These are phyloP conservation scores for Trametes maxima DNA, from an alignment of 768 basidiomycete genomes.

Conservation along the genomic window DNA sequence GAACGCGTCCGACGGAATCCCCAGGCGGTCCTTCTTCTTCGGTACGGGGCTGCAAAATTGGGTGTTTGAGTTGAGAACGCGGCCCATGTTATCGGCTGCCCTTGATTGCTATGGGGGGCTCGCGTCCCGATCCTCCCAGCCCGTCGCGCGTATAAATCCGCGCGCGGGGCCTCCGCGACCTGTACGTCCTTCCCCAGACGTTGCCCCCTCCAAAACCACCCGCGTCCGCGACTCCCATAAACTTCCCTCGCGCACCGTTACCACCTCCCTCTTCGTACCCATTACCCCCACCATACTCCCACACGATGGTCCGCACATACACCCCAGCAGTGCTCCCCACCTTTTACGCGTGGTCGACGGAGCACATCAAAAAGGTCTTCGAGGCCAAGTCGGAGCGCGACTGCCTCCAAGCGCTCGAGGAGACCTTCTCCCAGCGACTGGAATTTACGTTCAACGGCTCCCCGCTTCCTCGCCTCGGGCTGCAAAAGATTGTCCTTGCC, in stretches of 20 bases:
- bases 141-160: slow-evolving; percentile 13
- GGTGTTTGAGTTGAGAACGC: slow-evolving; percentile 8
- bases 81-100: slow-evolving; percentile 7
- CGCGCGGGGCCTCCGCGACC: neutral
- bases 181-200: neutral
- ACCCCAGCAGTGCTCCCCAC: slow-evolving; percentile 37
- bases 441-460: slow-evolving; percentile 48
- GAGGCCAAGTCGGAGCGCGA: slow-evolving; percentile 50
- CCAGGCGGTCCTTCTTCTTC: neutral
- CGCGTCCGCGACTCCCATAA: neutral
- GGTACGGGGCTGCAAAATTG: slow-evolving; percentile 14
- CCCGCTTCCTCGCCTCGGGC: slow-evolving; percentile 40
- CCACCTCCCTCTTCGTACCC: neutral
- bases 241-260: neutral
- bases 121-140: neutral
- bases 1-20: neutral
- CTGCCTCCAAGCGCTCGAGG: slow-evolving; percentile 43
- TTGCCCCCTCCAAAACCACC: neutral
- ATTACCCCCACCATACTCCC: neutral
- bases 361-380: slow-evolving; percentile 52
- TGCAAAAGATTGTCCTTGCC: slow-evolving; percentile 45
- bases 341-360: slow-evolving; percentile 51
- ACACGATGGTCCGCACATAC: no score
- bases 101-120: slow-evolving; percentile 2
- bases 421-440: slow-evolving; percentile 48